phyloP scores from a whole-genome alignment of 352 stramenopile genomes.

The Lagenidium sp. region DNA sequence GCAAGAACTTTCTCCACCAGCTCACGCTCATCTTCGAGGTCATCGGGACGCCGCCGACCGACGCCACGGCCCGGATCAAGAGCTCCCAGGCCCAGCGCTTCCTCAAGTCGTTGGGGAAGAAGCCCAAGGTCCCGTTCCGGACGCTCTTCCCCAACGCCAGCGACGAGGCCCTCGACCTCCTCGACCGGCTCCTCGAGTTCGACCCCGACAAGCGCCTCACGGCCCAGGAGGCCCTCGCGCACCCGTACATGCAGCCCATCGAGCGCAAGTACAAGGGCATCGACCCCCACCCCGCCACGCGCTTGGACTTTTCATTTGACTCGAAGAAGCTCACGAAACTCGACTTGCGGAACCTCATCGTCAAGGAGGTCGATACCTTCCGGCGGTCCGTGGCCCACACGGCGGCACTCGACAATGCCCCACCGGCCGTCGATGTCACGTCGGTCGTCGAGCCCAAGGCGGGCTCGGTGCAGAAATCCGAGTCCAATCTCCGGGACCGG shows the following conservation, averaged over 20 bases:
- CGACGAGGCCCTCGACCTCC: conserved; percentile 45
- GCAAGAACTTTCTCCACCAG: conserved; percentile 79
- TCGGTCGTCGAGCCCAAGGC: too few species aligned
- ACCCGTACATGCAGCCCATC: conserved; percentile 66
- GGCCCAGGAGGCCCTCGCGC: conserved; percentile 43
- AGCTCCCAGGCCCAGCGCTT: conserved; percentile 68
- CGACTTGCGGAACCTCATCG: conserved; percentile 55
- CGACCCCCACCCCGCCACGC: conserved; percentile 24
- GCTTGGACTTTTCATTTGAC: conserved; percentile 65
- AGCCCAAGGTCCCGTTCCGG: conserved; percentile 37
- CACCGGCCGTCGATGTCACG: conserved; percentile 1
- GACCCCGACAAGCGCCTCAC: conserved; percentile 45
- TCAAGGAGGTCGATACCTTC: conserved; percentile 61
- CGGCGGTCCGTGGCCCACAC: conserved; percentile 19
- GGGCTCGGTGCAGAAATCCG: too few species aligned
- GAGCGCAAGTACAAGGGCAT: conserved; percentile 50
- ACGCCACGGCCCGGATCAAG: conserved; percentile 44
- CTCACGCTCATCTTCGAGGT: conserved; percentile 74
- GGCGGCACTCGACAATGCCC: conserved; percentile 4
- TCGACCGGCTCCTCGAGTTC: conserved; percentile 58
- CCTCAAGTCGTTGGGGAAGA: conserved; percentile 50
- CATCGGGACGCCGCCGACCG: conserved; percentile 40
- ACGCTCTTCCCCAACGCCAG: conserved; percentile 44
- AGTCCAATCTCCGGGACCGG: not conserved
- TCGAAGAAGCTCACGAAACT: conserved; percentile 60